Percentiles rank a stretch among this genome's conserved stretches.
Conservation (phyloP, 2,329 filamentous ascomycete species). For the Fusarium sp. region DNA sequence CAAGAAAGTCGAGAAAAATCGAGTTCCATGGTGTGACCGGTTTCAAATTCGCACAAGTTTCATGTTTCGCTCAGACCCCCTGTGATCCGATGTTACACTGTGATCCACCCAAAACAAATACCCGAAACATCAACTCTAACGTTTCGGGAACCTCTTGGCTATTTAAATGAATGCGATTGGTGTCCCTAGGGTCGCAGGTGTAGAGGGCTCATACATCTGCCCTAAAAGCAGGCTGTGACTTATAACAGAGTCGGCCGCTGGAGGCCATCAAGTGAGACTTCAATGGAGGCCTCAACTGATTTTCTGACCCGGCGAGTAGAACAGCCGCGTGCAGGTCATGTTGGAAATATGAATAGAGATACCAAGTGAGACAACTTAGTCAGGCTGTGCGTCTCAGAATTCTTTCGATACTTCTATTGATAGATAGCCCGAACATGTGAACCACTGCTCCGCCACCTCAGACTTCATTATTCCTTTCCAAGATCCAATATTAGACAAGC, state of each 20-base stretch:
- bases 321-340: too few species aligned
- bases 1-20: not conserved
- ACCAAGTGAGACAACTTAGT: too few species aligned
- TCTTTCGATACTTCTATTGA: too few species aligned
- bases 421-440: too few species aligned
- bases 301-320: too few species aligned
- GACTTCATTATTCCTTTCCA: too few species aligned
- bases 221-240: not conserved
- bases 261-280: not conserved
- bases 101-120: not conserved
- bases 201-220: not conserved
- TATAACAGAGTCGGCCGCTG: conserved; percentile 1
- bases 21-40: not conserved
- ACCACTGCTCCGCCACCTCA: too few species aligned
- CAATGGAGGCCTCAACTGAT: too few species aligned
- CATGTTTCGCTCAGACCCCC: conserved; percentile 31
- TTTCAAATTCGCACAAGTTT: conserved; percentile 12
- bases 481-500: too few species aligned
- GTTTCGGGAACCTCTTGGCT: conserved; percentile 4
- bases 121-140: conserved; percentile 11
- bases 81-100: not conserved
- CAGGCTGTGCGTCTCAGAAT: too few species aligned
- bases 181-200: not conserved
- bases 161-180: conserved; percentile 19
- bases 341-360: too few species aligned